Conservation (phyloP, 129 eudicot genomes). For the Cynara cardunculus region DNA sequence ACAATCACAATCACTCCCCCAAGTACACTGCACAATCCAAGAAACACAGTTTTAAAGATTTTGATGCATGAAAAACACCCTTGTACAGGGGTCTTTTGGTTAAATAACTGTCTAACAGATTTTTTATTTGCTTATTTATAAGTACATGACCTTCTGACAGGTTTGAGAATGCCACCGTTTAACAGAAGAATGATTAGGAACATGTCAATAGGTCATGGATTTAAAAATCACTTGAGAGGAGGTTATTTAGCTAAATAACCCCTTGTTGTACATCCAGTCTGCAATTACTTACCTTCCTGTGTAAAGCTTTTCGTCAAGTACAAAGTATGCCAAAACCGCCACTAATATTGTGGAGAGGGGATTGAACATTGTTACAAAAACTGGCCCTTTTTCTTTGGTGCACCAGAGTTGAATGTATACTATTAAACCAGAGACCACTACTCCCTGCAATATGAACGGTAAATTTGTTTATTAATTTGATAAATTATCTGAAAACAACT, state of each 20-base stretch:
- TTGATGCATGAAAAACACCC: neutral
- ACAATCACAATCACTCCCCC: slow-evolving; percentile 46
- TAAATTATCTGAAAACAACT: neutral
- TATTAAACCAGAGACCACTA: slow-evolving; percentile 62
- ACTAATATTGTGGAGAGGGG: slow-evolving; percentile 57
- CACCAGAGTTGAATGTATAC: slow-evolving; percentile 54
- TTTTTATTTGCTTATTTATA: neutral
- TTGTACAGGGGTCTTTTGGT: neutral
- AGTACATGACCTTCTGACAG: neutral
- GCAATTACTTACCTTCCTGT: slow-evolving; percentile 43
- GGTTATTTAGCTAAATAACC: neutral
- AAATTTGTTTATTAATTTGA: neutral
- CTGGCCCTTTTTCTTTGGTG: slow-evolving; percentile 61
- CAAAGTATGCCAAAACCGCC: slow-evolving; percentile 56
- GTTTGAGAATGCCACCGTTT: neutral
- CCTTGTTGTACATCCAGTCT: neutral
- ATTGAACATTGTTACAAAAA: slow-evolving; percentile 73
- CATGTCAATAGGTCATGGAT: neutral
- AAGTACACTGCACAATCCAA: slow-evolving; percentile 37
- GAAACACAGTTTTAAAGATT: neutral
- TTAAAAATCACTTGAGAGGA: neutral
- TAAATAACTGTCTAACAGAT: neutral
- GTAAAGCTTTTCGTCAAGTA: slow-evolving; percentile 61
- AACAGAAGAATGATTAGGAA: neutral
- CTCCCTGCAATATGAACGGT: slow-evolving; percentile 36